A percentile compares a stretch with the other conserved stretches of the same genome.
Evolutionary conservation across 2,329 filamentous ascomycete species (phyloP).

Genomic region (Lachnellula occidentalis): DNA sequence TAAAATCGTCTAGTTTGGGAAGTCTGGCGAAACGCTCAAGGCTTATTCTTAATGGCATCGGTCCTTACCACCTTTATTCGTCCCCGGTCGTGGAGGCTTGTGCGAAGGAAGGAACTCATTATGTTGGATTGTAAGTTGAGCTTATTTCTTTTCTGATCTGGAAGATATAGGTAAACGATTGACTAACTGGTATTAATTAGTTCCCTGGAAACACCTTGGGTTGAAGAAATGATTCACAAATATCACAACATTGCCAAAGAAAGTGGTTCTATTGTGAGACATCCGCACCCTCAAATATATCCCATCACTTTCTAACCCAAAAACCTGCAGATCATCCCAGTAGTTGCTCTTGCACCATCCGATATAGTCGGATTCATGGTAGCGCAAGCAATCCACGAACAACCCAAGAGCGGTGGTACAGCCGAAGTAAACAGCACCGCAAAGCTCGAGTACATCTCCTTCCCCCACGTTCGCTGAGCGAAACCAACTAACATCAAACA

Average conservation of each 20-base stretch:
- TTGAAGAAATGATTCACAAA: slow-evolving; percentile 8
- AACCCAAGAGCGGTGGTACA: not conserved
- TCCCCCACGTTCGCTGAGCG: no score
- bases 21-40: slow-evolving; percentile 35
- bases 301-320: not conserved
- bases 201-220: slow-evolving; percentile 10
- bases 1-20: slow-evolving; percentile 4
- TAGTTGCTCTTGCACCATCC: slow-evolving; percentile 3
- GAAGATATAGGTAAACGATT: no score
- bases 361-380: slow-evolving; percentile 4
- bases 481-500: not conserved
- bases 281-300: not conserved
- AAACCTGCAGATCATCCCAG: slow-evolving; percentile 7
- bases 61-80: slow-evolving; percentile 60
- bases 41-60: slow-evolving; percentile 55
- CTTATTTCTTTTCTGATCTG: not conserved
- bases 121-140: slow-evolving; percentile 50
- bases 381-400: not conserved
- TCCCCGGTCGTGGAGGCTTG: slow-evolving; percentile 60
- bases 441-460: slow-evolving; percentile 1
- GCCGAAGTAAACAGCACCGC: slow-evolving; percentile 7
- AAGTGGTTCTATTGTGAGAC: slow-evolving; percentile 6
- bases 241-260: slow-evolving; percentile 3
- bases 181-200: not conserved
- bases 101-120: slow-evolving; percentile 59